phyloP scores from a whole-genome alignment of 2,329 filamentous ascomycete species.

The Botrytis elliptica region DNA sequence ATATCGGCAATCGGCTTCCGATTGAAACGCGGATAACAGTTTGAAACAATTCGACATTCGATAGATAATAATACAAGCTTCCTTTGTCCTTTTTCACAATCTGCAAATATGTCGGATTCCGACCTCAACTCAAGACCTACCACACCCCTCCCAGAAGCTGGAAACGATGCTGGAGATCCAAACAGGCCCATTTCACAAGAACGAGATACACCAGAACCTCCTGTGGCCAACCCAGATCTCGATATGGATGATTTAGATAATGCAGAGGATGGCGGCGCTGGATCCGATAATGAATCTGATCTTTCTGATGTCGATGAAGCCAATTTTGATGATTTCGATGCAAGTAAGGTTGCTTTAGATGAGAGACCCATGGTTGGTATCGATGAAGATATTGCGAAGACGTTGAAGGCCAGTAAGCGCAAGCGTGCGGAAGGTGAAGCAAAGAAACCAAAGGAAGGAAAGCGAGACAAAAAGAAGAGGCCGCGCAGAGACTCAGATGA shows the following conservation, averaged over 20 bases:
- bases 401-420: slow-evolving; percentile 62
- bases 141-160: slow-evolving; percentile 31
- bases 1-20: neutral
- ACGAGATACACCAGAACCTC: slow-evolving; percentile 28
- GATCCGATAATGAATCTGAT: slow-evolving; percentile 48
- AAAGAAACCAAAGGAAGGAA: slow-evolving; percentile 67
- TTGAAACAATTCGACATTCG: neutral
- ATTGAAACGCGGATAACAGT: neutral
- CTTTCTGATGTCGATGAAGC: slow-evolving; percentile 69
- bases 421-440: slow-evolving; percentile 63
- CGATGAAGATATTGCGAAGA: slow-evolving; percentile 63
- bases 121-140: slow-evolving; percentile 28
- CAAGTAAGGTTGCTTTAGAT: slow-evolving; percentile 61
- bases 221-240: slow-evolving; percentile 33
- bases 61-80: neutral
- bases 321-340: slow-evolving; percentile 69
- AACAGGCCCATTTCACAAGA: slow-evolving; percentile 31
- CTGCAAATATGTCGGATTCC: slow-evolving; percentile 35
- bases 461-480: slow-evolving; percentile 70
- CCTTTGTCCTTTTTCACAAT: slow-evolving; percentile 11
- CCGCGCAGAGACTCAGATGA: slow-evolving; percentile 49
- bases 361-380: slow-evolving; percentile 61
- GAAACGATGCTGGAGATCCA: slow-evolving; percentile 27
- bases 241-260: slow-evolving; percentile 37
- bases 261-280: slow-evolving; percentile 23